These are phyloP conservation scores for Colletotrichum endophyticum DNA, from an alignment of 2,329 filamentous ascomycete species.

Conservation along the genomic window DNA sequence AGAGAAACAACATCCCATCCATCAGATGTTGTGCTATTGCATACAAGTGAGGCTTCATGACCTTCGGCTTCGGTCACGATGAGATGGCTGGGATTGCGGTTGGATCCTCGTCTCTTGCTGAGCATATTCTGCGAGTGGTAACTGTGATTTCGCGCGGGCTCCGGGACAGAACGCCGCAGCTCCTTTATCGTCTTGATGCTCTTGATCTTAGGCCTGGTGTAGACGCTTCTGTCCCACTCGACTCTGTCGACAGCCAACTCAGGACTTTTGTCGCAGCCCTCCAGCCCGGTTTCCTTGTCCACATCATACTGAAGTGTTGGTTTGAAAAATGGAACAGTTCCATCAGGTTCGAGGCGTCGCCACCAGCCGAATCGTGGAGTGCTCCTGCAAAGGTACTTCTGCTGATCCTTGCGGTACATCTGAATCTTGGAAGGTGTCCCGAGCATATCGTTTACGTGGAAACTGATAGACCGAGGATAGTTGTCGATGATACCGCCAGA, in stretches of 20 bases:
- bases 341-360: conserved; percentile 19
- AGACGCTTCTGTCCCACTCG: conserved; percentile 14
- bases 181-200: not conserved
- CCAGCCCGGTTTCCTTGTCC: not conserved
- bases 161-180: not conserved
- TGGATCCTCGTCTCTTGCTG: not conserved
- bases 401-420: conserved; percentile 14
- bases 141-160: not conserved
- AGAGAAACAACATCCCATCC: conserved; percentile 36
- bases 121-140: not conserved
- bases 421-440: conserved; percentile 15
- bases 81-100: conserved; percentile 14
- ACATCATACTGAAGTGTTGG: conserved; percentile 27
- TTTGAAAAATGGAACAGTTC: conserved; percentile 28
- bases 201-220: not conserved
- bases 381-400: conserved; percentile 23
- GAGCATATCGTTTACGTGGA: conserved; percentile 24
- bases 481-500: conserved; percentile 12
- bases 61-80: conserved; percentile 23
- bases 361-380: conserved; percentile 25
- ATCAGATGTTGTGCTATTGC: conserved; percentile 28
- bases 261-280: conserved; percentile 15
- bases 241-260: conserved; percentile 20
- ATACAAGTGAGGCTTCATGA: conserved; percentile 35
- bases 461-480: conserved; percentile 21